These are phyloP conservation scores for Corallochytrium limacisporum DNA, from an alignment of 78 protist species.

Conservation along the genomic window DNA sequence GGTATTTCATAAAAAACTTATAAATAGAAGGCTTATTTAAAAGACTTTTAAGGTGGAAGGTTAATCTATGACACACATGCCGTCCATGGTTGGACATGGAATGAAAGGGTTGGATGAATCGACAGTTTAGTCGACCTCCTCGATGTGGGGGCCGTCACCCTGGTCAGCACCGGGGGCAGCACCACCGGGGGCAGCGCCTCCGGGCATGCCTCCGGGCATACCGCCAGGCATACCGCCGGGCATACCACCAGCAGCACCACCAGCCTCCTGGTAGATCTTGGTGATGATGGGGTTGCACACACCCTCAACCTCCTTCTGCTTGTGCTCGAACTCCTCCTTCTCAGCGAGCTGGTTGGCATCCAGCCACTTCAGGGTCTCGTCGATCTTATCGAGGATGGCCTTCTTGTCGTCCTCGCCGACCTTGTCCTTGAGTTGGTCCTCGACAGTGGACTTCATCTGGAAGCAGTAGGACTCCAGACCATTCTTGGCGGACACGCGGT, in stretches of 20 bases:
- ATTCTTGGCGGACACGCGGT: constrained; percentile 63
- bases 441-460: constrained; percentile 24
- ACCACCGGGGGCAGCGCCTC: constrained; percentile 18
- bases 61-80: too few relatives aligned
- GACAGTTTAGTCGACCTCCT: constrained; percentile 37
- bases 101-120: too few relatives aligned
- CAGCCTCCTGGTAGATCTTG: constrained; percentile 61
- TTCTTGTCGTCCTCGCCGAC: constrained; percentile 14
- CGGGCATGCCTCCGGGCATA: constrained; percentile 48
- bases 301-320: constrained; percentile 77
- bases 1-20: too few relatives aligned
- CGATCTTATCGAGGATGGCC: background rate
- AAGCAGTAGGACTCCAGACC: constrained; percentile 69
- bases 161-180: background rate
- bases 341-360: constrained; percentile 10
- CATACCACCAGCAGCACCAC: constrained; percentile 43
- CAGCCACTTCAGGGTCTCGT: constrained; percentile 24
- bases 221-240: constrained; percentile 38
- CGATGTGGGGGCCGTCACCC: constrained; percentile 16
- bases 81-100: too few relatives aligned
- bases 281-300: constrained; percentile 77
- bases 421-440: constrained; percentile 4
- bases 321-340: constrained; percentile 61
- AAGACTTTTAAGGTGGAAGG: too few relatives aligned
- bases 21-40: too few relatives aligned